A percentile compares a stretch with the other conserved stretches of the same genome.
phyloP scores from a whole-genome alignment of 1,284 basidiomycete genomes.

The Heterobasidion occidentale region DNA sequence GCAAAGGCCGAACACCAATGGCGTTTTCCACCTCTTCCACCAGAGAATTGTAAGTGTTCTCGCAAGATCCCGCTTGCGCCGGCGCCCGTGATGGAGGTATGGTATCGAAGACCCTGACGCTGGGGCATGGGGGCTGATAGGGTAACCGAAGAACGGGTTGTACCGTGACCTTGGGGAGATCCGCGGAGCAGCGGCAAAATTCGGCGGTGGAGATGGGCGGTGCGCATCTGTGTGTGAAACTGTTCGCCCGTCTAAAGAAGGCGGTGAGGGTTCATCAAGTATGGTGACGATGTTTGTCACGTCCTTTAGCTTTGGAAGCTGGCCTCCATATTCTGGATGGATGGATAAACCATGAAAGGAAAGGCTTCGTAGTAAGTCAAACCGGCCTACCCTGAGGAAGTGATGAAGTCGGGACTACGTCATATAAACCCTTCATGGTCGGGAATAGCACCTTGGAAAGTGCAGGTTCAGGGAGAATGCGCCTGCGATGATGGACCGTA shows the following conservation, averaged over 20 bases:
- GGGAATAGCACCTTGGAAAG: constrained; percentile 72
- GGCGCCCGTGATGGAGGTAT: constrained; percentile 47
- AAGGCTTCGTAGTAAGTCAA: constrained; percentile 10
- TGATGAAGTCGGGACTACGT: constrained; percentile 45
- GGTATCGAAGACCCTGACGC: constrained; percentile 23
- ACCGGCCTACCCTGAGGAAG: constrained; percentile 47
- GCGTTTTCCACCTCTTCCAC: constrained; percentile 53
- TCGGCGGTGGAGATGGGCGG: background rate
- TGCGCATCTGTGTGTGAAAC: background rate
- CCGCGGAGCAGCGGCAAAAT: constrained; percentile 6
- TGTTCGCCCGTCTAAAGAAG: background rate
- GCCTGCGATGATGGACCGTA: constrained; percentile 28
- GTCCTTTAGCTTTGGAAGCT: constrained; percentile 7
- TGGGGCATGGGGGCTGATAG: constrained; percentile 32
- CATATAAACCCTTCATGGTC: constrained; percentile 46
- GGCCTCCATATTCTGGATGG: constrained; percentile 10
- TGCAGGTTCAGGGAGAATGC: constrained; percentile 61
- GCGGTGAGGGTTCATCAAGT: background rate
- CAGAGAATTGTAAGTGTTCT: constrained; percentile 56
- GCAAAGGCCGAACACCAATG: constrained; percentile 18
- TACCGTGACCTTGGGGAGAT: constrained; percentile 47
- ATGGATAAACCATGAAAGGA: background rate
- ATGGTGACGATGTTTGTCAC: background rate
- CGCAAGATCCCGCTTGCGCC: constrained; percentile 64
- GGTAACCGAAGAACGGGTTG: constrained; percentile 86